Percentiles rank a stretch among this genome's conserved stretches.
Conservation (phyloP, 176 grass and related monocot species). For the Carex pumila region DNA sequence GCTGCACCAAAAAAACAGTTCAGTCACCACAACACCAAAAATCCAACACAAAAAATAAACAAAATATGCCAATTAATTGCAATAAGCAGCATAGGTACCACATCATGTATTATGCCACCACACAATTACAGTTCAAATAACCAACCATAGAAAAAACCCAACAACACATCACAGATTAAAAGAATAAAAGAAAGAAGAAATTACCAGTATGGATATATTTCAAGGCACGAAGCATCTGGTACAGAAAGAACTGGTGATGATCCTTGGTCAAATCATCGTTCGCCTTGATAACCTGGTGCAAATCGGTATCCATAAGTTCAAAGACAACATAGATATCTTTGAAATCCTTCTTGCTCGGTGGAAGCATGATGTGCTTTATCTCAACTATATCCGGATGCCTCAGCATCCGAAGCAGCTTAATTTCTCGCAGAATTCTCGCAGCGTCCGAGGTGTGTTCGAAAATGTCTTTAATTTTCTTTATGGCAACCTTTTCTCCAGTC, state of each 20-base stretch:
- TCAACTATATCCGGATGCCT: constrained; percentile 90
- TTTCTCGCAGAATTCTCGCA: constrained; percentile 81
- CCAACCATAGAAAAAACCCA: constrained; percentile 8
- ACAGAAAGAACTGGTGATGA: constrained; percentile 91
- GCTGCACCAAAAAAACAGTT: constrained; percentile 41
- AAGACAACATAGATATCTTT: constrained; percentile 93
- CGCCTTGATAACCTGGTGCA: constrained; percentile 97
- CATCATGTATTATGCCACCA: background rate
- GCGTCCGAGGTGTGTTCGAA: constrained; percentile 86
- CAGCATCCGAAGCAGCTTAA: constrained; percentile 82
- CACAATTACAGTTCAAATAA: background rate
- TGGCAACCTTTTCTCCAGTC: constrained; percentile 84
- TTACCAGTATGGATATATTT: constrained; percentile 96
- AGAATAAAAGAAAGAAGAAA: background rate
- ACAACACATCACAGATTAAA: background rate
- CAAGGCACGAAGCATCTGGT: constrained; percentile 87
- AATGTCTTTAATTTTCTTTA: constrained; percentile 88
- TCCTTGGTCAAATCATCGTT: constrained; percentile 95
- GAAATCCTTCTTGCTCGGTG: constrained; percentile 72
- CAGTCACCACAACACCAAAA: background rate
- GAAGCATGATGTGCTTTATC: constrained; percentile 93
- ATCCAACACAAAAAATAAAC: background rate
- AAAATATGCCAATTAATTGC: background rate
- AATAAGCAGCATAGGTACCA: background rate
- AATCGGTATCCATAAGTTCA: constrained; percentile 90